Evolutionary conservation across 768 basidiomycete genomes (phyloP).

Genomic region (Dacryopinax primogenitus): DNA sequence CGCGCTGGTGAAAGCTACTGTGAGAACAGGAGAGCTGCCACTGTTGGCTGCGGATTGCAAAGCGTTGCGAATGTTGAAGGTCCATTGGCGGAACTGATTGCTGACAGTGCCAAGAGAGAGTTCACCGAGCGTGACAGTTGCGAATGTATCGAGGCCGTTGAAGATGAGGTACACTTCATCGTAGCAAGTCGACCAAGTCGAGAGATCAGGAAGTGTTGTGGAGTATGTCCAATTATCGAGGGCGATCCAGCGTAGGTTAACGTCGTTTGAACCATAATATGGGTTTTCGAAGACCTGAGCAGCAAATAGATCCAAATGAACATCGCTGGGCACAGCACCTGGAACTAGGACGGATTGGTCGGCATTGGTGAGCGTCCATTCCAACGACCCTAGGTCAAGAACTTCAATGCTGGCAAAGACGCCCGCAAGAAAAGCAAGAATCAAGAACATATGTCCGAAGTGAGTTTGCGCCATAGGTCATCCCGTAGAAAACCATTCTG

Average conservation of each 20-base stretch:
- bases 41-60: conserved; percentile 25
- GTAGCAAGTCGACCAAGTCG: conserved; percentile 18
- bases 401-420: not conserved
- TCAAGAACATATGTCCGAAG: no score
- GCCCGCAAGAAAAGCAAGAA: no score
- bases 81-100: conserved; percentile 45
- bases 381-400: conserved; percentile 20
- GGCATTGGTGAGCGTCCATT: conserved; percentile 43
- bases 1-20: conserved; percentile 42
- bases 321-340: conserved; percentile 40
- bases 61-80: conserved; percentile 39
- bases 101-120: conserved; percentile 46
- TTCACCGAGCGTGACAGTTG: conserved; percentile 41
- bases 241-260: conserved; percentile 43
- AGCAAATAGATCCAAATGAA: conserved; percentile 40
- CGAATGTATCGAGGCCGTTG: conserved; percentile 46
- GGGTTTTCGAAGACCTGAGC: conserved; percentile 45
- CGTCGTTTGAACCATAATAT: conserved; percentile 43
- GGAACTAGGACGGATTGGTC: conserved; percentile 45
- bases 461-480: no score
- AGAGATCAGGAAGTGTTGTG: conserved; percentile 38
- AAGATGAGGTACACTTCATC: conserved; percentile 37
- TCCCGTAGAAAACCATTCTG: no score
- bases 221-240: conserved; percentile 50
- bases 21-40: conserved; percentile 33